These are phyloP conservation scores for Pseudogymnoascus pannorum DNA, from an alignment of 2,329 filamentous ascomycete genomes.

Conservation along the genomic window DNA sequence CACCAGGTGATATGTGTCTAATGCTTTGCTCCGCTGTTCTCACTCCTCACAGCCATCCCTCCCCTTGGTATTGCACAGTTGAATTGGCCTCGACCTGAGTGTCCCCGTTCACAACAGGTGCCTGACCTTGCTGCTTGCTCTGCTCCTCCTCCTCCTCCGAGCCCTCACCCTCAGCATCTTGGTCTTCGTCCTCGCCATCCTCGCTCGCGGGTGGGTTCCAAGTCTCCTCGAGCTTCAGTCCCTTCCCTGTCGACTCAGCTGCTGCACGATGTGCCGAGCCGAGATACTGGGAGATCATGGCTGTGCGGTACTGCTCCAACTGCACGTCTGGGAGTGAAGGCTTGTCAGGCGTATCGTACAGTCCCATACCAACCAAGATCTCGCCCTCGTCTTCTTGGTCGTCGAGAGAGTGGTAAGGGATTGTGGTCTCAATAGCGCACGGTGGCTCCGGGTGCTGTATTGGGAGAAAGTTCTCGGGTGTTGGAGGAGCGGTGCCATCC, in stretches of 20 bases:
- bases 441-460: slow-evolving; percentile 41
- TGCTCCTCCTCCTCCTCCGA: slow-evolving; percentile 11
- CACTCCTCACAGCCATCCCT: background rate
- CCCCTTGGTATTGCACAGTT: background rate
- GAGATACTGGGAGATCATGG: slow-evolving; percentile 46
- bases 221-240: slow-evolving; percentile 73
- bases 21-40: background rate
- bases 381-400: slow-evolving; percentile 55
- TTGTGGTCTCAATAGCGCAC: slow-evolving; percentile 42
- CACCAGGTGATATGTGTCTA: background rate
- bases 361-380: slow-evolving; percentile 72
- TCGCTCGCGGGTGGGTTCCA: slow-evolving; percentile 63
- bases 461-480: slow-evolving; percentile 50
- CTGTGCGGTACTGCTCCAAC: slow-evolving; percentile 46
- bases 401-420: slow-evolving; percentile 43
- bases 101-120: background rate
- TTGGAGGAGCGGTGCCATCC: slow-evolving; percentile 45
- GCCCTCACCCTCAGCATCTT: slow-evolving; percentile 29
- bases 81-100: background rate
- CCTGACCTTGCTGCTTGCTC: background rate
- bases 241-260: slow-evolving; percentile 54
- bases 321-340: slow-evolving; percentile 37
- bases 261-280: slow-evolving; percentile 39
- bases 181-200: slow-evolving; percentile 45
- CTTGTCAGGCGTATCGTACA: slow-evolving; percentile 67